These are phyloP conservation scores for Geotrichum reessii DNA, from an alignment of 1,139 yeast species.

Conservation along the genomic window DNA sequence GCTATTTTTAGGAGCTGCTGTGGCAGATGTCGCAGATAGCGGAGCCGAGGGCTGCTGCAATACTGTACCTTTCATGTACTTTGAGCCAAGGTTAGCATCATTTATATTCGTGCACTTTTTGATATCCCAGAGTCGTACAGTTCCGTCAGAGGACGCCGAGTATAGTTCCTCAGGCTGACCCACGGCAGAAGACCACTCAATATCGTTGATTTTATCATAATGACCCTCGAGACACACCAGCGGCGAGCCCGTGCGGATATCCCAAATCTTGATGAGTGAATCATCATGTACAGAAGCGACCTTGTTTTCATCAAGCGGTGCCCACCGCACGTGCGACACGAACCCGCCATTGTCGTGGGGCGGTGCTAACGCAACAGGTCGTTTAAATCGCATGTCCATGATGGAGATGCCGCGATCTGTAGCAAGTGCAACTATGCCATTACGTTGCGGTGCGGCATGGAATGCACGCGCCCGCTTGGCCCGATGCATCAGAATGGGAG, in stretches of 20 bases:
- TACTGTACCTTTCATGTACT: not conserved
- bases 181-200: constrained; percentile 50
- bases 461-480: constrained; percentile 49
- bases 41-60: not conserved
- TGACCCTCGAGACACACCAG: constrained; percentile 55
- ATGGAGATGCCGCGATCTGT: constrained; percentile 69
- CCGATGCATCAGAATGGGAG: constrained; percentile 50
- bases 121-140: constrained; percentile 68
- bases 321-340: constrained; percentile 55
- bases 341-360: constrained; percentile 37
- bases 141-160: constrained; percentile 67
- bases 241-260: constrained; percentile 52
- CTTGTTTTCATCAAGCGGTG: constrained; percentile 51
- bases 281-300: constrained; percentile 64
- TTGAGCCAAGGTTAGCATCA: not conserved
- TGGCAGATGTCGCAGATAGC: not conserved
- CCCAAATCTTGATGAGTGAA: constrained; percentile 65
- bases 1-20: not conserved
- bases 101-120: constrained; percentile 27
- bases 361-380: constrained; percentile 41
- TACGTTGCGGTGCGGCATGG: constrained; percentile 46
- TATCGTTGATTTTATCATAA: constrained; percentile 47
- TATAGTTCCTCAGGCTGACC: constrained; percentile 48
- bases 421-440: constrained; percentile 55
- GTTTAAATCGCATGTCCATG: constrained; percentile 52